A percentile compares a stretch with the other conserved stretches of the same genome.
Conservation (phyloP, 2,329 filamentous ascomycete genomes). For the Penicillium carneum region DNA sequence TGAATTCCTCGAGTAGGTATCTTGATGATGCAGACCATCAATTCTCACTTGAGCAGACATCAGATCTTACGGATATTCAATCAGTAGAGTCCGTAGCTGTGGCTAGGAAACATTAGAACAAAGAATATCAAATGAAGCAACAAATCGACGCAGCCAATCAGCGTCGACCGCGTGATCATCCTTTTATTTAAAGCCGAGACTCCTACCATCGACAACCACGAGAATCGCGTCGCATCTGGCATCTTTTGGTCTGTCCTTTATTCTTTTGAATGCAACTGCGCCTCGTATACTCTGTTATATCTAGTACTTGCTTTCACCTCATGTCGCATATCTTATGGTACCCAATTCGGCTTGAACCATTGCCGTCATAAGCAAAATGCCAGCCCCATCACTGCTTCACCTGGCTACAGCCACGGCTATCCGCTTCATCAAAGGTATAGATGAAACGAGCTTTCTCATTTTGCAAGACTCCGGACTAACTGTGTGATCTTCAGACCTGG, state of each 20-base stretch:
- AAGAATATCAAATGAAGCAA: neutral
- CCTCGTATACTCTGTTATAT: slow-evolving; percentile 7
- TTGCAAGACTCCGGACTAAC: neutral
- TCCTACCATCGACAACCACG: neutral
- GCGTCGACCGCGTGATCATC: slow-evolving; percentile 5
- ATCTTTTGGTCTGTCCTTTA: neutral
- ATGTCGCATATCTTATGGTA: slow-evolving; percentile 19
- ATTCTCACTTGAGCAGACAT: too few species aligned
- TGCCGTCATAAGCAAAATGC: slow-evolving; percentile 38
- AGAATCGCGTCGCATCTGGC: neutral
- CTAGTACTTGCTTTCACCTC: slow-evolving; percentile 24
- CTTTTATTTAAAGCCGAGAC: slow-evolving; percentile 9
- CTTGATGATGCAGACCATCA: neutral
- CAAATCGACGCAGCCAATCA: neutral
- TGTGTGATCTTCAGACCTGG: slow-evolving; percentile 58
- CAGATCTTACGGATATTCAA: neutral
- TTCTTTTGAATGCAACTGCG: neutral
- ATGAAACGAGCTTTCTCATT: neutral
- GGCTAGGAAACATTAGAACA: neutral
- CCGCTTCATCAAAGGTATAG: slow-evolving; percentile 47
- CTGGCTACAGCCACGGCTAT: slow-evolving; percentile 48
- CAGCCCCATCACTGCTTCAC: slow-evolving; percentile 45
- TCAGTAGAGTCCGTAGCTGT: neutral
- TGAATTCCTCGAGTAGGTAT: neutral
- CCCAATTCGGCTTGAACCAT: slow-evolving; percentile 15